Base-by-base conservation (phyloP, 805 yeast genomes). In the Candida coquimbonensis region DNA sequence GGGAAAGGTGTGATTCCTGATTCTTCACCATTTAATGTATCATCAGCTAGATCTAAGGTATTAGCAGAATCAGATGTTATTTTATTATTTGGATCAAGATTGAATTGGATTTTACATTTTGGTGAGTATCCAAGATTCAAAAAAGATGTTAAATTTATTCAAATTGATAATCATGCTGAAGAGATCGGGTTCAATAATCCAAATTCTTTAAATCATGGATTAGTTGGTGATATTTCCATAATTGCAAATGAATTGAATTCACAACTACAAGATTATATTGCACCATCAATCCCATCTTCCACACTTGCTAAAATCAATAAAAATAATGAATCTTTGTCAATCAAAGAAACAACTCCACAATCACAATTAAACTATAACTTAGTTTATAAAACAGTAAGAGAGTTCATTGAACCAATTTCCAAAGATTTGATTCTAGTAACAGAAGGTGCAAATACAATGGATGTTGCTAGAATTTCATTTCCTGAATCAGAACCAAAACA, bases 361-460 rank as follows among this genome's bases (percentile, higher is more conserved):
- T 27, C 40, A 11, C 47, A 51, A 27, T 35, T 80, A 42, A 72
- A 66, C 39, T 83, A 83, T 56, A 71, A 78, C 52, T 70, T 74
- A 17, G 83, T 76, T 0, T 79, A 81, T 59, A 73, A 68, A 16
- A 62, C 63, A 0, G 63, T 82, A 11, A 62, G 79, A 24, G 71
- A 70, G 0, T 51, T 64, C 2, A 61, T 80, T 29, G 48, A 53
- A 1, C 55, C 48, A 5, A 49, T 58, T 32, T 62, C 62, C 39
- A 49, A 59, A 8, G 53, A 66, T 12, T 63, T 75, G 1, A 55
- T 79, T 4, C 67, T 73, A 35, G 73, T 82, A 1, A 70, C 80
- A 5, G 89, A 83, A 59, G 89, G 89, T n/a, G 88, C 89, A 1
- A 81, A 81, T 55, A 81, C 88, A 0, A 82, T 83, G 88, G 89